Base-by-base conservation (phyloP, 2,329 filamentous ascomycete species). In the Samsoniella hepiali region DNA sequence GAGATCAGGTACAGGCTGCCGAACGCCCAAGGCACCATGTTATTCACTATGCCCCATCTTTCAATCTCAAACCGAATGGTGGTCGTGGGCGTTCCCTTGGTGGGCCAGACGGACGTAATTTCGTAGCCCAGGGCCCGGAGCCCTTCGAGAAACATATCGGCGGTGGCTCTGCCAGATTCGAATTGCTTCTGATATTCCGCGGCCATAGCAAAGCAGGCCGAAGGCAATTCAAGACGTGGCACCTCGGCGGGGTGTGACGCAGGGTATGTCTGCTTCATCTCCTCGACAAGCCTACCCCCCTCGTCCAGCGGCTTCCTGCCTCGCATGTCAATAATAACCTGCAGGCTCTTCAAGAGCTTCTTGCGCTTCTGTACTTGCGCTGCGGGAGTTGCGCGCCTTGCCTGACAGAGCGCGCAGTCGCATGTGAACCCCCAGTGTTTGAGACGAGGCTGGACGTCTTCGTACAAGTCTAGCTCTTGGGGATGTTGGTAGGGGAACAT, bases 391-490 rank as follows among this genome's bases (percentile, higher is more conserved):
- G 58, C 59, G 31, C 71, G 71, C 56, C 65, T 68, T 6, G 69
- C 68, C 1, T 65, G 62, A 57, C 81, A 82, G 0, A 79, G 65
- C 4, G 67, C 67, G 36, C 81, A 83, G 1, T 59, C 60, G 60
- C 81, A 83, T 2, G 22, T 63, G 51, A 83, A 82, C 0, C 73
- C 75, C 78, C 79, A 82, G 4, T 63, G 49, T 1, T 63, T 47
- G 17, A 79, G 63, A 1, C 58, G 45, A n/a, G 72, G 67, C 63
- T 75, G 74, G 0, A 69, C 68, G 10, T 75, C 69, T 4, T 75
- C 69, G 22, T 74, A 71, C 0, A 69, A 64, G 4, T 68, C 64
- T 1, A 67, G 47, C 1, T 65, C 57, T 1, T 63, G 4, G 1
- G 73, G 69, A 3, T 61, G 17, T 3, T 66, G 62, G 65, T 84